phyloP scores from a whole-genome alignment of 345 rosid genomes.

The Boechera stricta region DNA sequence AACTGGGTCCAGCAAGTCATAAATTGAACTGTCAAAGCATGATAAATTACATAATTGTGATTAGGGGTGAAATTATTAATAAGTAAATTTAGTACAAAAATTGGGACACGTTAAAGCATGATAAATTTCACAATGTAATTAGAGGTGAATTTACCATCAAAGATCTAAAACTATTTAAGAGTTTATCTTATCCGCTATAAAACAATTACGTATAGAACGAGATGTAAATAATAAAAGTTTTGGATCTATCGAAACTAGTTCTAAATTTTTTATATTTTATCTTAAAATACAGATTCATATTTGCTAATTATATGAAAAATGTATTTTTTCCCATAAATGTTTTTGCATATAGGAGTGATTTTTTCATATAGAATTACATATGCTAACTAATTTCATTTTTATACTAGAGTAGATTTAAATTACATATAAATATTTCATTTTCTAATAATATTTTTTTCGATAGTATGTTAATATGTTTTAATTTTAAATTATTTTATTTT shows the following conservation, averaged over 20 bases:
- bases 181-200: too few species aligned
- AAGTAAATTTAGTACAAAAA: not conserved
- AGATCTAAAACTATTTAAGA: too few species aligned
- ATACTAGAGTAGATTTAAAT: not conserved
- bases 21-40: constrained; percentile 2
- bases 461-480: not conserved
- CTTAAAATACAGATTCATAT: not conserved
- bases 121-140: not conserved
- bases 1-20: not conserved
- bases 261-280: not conserved
- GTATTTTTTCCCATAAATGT: not conserved
- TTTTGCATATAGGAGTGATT: not conserved
- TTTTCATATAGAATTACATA: not conserved
- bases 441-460: not conserved
- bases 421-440: not conserved
- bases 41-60: not conserved
- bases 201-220: not conserved
- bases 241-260: not conserved
- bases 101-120: not conserved
- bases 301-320: not conserved
- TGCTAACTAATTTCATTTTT: not conserved
- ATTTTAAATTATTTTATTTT: not conserved
- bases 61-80: not conserved
- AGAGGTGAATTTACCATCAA: not conserved
- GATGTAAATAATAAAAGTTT: not conserved